Conservation (phyloP, 2,329 filamentous ascomycete species). For the Beauveria rudraprayagi region DNA sequence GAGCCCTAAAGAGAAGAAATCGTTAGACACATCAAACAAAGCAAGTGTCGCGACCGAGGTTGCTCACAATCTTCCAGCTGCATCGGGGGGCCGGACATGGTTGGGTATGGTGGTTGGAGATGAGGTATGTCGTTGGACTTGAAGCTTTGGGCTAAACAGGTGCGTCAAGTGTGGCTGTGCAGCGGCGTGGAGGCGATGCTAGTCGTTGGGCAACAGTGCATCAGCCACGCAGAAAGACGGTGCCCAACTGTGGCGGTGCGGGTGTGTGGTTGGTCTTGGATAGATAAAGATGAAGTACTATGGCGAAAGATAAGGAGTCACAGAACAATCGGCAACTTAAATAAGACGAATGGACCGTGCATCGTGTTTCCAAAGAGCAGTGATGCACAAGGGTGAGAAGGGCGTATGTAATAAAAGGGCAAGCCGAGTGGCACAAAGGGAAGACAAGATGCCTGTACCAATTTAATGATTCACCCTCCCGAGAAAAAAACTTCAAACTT, state of each 20-base stretch:
- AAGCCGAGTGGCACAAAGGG: neutral
- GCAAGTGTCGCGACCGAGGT: slow-evolving; percentile 12
- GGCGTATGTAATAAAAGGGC: neutral
- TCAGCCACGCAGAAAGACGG: neutral
- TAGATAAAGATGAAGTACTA: neutral
- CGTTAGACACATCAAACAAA: neutral
- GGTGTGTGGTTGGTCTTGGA: neutral
- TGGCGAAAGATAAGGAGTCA: neutral
- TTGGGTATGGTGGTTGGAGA: slow-evolving; percentile 31
- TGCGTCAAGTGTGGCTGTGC: slow-evolving; percentile 7
- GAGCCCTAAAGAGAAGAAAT: slow-evolving; percentile 53
- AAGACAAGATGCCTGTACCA: neutral
- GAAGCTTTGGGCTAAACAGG: slow-evolving; percentile 1
- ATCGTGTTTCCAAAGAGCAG: neutral
- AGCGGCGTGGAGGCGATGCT: neutral
- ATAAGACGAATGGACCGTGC: too few relatives aligned
- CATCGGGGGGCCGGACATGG: slow-evolving; percentile 72
- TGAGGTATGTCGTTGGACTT: neutral
- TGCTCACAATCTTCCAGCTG: slow-evolving; percentile 76
- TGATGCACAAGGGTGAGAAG: neutral
- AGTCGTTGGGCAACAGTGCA: neutral
- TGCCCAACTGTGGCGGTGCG: slow-evolving; percentile 7
- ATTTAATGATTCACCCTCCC: too few relatives aligned
- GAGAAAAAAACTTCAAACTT: too few relatives aligned
- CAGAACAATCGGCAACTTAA: too few relatives aligned